A percentile compares a stretch with the other conserved stretches of the same genome.
Conservation (phyloP, 1,284 basidiomycete species). For the Rhodotorula mucilaginosa region DNA sequence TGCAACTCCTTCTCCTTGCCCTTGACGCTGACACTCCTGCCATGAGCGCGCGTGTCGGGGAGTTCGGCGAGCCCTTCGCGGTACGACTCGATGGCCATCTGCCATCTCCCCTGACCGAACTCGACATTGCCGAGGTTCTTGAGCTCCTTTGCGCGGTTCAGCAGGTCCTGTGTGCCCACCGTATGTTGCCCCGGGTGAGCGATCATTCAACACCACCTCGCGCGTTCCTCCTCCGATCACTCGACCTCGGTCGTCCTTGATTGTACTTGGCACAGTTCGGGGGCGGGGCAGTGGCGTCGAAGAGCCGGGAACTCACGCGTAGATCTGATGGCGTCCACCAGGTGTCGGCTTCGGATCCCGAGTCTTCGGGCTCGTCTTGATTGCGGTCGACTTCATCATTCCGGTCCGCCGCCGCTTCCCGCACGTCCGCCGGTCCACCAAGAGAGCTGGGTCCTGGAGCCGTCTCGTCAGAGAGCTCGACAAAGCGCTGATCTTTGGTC, state of each 20-base stretch:
- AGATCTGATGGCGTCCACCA: constrained; percentile 31
- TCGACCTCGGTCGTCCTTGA: background rate
- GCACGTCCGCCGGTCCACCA: too few relatives aligned
- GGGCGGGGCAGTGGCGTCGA: too few relatives aligned
- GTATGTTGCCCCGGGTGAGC: background rate
- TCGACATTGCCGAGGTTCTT: constrained; percentile 30
- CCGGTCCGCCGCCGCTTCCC: too few relatives aligned
- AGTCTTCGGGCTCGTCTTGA: background rate
- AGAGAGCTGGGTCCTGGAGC: too few relatives aligned
- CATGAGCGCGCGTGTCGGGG: constrained; percentile 14
- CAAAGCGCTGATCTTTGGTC: constrained; percentile 1
- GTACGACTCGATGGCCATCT: constrained; percentile 35
- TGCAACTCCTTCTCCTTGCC: constrained; percentile 29
- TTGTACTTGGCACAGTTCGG: background rate
- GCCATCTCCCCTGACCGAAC: constrained; percentile 32
- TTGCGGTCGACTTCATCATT: background rate
- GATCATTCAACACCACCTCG: background rate
- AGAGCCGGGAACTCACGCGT: constrained; percentile 4
- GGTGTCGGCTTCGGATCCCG: constrained; percentile 5
- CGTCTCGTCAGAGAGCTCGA: constrained; percentile 7
- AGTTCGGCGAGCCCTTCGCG: constrained; percentile 32
- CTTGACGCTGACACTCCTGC: background rate
- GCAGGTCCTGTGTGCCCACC: constrained; percentile 28
- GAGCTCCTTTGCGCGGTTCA: constrained; percentile 13
- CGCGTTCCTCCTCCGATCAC: background rate